Conservation (phyloP, 208 protist species). For the Trypanosoma theileri region DNA sequence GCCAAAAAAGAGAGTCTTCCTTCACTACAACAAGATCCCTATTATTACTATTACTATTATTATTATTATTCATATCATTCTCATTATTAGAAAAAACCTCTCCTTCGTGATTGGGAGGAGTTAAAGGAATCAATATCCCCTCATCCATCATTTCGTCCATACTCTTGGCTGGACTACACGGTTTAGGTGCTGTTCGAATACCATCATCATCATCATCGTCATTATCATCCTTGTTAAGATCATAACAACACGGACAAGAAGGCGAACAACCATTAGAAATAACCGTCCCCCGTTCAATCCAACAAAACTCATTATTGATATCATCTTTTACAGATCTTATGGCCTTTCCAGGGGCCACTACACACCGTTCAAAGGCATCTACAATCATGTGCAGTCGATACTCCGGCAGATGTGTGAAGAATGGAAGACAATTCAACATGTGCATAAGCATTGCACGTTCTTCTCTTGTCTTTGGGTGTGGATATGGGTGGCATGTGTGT, state of each 20-base stretch:
- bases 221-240: no score
- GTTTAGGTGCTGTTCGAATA: no score
- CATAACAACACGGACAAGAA: no score
- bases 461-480: neutral
- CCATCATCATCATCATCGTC: no score
- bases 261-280: neutral
- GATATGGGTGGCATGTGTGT: slow-evolving; percentile 4
- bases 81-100: neutral
- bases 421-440: neutral
- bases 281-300: slow-evolving; percentile 11
- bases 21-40: no score
- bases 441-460: neutral
- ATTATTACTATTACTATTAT: neutral
- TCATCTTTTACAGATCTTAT: neutral
- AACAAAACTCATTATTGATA: slow-evolving; percentile 17
- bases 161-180: no score
- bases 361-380: slow-evolving; percentile 16
- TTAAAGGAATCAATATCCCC: neutral
- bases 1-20: neutral
- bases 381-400: slow-evolving; percentile 3
- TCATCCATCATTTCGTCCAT: no score
- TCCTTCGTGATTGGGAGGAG: neutral
- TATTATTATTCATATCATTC: neutral
- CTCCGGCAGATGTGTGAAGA: neutral
- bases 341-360: neutral